Evolutionary conservation across 1,139 yeast species (phyloP), one percentile per base, ranked within the genome.

Genomic region (Kodamaea anthophila): DNA sequence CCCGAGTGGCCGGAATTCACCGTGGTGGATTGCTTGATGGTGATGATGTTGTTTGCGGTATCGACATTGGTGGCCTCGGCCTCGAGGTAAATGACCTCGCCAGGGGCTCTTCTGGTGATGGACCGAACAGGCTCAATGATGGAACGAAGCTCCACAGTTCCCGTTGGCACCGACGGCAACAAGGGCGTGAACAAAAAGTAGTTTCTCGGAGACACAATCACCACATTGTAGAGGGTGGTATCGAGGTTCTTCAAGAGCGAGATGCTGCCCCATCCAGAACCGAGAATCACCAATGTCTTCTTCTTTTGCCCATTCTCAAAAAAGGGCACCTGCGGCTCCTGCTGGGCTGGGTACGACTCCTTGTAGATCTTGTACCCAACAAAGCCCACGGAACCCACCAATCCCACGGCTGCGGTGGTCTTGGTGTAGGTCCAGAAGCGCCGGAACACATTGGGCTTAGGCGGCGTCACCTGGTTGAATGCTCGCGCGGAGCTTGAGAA

Each of bases 201-300:
- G 70, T 87, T 87, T 65, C 96, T 77, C 39, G 97, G 96, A 21
- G 96, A 85, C 30, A 88, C 82, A 33, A 88, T 79, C 33, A 85
- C 78, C 32, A 88, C 95, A 53, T 88, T 85, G 63, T 87, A 88
- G 53, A 80, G 65, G 26, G 88, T 65, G 30, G 96, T 81, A 55
- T 88, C 96, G 55, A 88, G 69, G 53, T 80, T 75, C 64, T 86
- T 87, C 58, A 88, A 69, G 43, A 87, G 62, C 3, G 91, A 75
- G 31, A 83, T 77, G 10, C 94, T 75, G 35, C 94, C 96, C 96
- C 96, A 88, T 35, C 96, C 96, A 25, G 94, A 76, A 36, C 97
- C 96, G 46, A 88, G 71, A 42, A 88, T 77, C 33, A 88, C 94
- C 50, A 88, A 63, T 26, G 88, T 86, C 65, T 88, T 88, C 70